Conservation (phyloP, 2,329 filamentous ascomycete genomes). For the Epichloe brachyelytri region DNA sequence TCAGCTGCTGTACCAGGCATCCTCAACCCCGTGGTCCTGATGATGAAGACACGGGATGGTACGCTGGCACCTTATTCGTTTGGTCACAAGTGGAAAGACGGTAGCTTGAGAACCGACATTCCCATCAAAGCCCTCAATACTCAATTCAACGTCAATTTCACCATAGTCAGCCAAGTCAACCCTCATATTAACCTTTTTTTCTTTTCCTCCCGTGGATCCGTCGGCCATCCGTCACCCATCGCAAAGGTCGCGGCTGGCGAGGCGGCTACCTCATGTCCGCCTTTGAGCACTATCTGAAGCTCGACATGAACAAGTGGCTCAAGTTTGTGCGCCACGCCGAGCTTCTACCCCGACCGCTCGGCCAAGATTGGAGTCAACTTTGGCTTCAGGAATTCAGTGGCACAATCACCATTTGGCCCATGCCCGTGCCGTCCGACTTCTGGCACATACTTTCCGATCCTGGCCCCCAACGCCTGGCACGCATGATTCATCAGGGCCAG, state of each 20-base stretch:
- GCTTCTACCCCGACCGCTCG: conserved; percentile 74
- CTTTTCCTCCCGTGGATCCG: conserved; percentile 85
- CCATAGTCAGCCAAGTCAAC: conserved; percentile 79
- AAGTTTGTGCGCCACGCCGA: conserved; percentile 89
- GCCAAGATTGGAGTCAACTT: conserved; percentile 93
- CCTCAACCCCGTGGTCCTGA: conserved; percentile 84
- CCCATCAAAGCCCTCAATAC: conserved; percentile 87
- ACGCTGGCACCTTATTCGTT: conserved; percentile 82
- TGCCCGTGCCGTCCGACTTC: conserved; percentile 66
- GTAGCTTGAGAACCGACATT: conserved; percentile 85
- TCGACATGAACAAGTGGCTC: conserved; percentile 95
- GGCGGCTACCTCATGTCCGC: conserved; percentile 90
- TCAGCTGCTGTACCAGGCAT: conserved; percentile 95
- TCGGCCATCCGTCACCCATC: conserved; percentile 87
- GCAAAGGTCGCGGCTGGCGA: conserved; percentile 85
- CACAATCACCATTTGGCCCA: conserved; percentile 94
- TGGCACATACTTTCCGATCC: conserved; percentile 79
- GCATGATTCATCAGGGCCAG: conserved; percentile 85
- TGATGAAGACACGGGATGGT: conserved; percentile 73
- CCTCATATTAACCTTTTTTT: conserved; percentile 98
- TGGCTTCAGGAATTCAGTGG: conserved; percentile 94
- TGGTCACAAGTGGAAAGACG: conserved; percentile 98
- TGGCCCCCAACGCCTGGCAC: conserved; percentile 56
- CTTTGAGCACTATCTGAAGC: conserved; percentile 86
- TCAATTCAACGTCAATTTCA: conserved; percentile 98